Percentiles rank a stretch among this genome's conserved stretches.
Evolutionary conservation across 1,139 yeast genomes (phyloP).

Genomic region (Hansenula anomala): DNA sequence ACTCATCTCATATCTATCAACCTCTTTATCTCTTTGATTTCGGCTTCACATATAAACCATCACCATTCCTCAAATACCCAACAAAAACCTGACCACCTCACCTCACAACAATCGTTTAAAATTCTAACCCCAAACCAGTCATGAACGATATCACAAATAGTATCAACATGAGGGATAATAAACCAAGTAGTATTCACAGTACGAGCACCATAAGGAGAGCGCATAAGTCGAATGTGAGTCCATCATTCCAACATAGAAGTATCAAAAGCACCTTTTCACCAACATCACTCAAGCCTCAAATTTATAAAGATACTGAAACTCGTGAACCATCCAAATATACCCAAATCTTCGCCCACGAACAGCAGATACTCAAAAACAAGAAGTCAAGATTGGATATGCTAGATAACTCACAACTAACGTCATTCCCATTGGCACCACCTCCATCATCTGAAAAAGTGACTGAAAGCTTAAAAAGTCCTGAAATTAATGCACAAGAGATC

Average conservation of each 20-base stretch:
- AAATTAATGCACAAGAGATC: slow-evolving; percentile 13
- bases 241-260: too few relatives aligned
- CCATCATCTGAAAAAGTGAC: slow-evolving; percentile 15
- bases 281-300: slow-evolving; percentile 1
- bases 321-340: too few relatives aligned
- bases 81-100: too few relatives aligned
- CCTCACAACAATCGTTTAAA: too few relatives aligned
- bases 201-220: not conserved
- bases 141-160: slow-evolving; percentile 20
- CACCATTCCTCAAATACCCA: too few relatives aligned
- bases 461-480: slow-evolving; percentile 23
- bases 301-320: slow-evolving; percentile 6
- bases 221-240: too few relatives aligned
- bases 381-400: slow-evolving; percentile 56
- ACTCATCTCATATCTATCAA: too few relatives aligned
- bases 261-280: not conserved
- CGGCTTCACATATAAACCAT: too few relatives aligned
- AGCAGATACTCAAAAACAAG: slow-evolving; percentile 21
- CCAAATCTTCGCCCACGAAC: too few relatives aligned
- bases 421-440: slow-evolving; percentile 64
- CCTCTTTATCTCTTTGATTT: too few relatives aligned
- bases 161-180: not conserved
- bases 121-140: too few relatives aligned
- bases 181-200: not conserved
- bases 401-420: slow-evolving; percentile 57